Conservation (phyloP, 805 yeast species). For the Priceomyces haplophilus region DNA sequence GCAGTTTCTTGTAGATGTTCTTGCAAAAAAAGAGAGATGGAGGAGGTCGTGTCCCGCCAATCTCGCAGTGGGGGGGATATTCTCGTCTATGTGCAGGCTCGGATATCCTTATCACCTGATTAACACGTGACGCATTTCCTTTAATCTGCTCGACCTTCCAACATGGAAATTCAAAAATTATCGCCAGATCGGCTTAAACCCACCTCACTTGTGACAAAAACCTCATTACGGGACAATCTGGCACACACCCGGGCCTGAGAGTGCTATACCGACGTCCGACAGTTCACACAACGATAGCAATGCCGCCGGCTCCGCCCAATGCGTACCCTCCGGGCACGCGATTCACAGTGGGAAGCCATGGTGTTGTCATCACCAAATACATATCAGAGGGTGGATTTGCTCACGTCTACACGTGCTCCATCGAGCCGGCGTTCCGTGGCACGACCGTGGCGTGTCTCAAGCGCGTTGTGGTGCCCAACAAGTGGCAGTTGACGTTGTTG, state of each 20-base stretch:
- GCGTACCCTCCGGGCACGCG: conserved; percentile 74
- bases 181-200: no score
- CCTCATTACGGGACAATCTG: neutral
- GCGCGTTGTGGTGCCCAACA: conserved; percentile 93
- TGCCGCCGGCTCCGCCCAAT: conserved; percentile 38
- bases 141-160: no score
- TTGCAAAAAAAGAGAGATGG: no score
- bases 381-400: conserved; percentile 94
- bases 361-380: conserved; percentile 63
- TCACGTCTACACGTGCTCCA: conserved; percentile 79
- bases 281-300: neutral
- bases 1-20: no score
- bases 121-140: no score
- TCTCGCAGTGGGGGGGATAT: no score
- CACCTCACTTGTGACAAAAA: no score
- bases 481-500: conserved; percentile 72
- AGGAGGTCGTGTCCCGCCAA: no score
- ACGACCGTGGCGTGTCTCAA: conserved; percentile 73
- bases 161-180: no score
- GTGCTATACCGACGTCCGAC: neutral
- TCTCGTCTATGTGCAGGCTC: no score
- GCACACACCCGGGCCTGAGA: neutral
- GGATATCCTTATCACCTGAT: no score
- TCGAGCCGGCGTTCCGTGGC: conserved; percentile 52
- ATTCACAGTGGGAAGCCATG: conserved; percentile 81